A percentile compares a stretch with the other conserved stretches of the same genome.
Evolutionary conservation across 257 asterid species (phyloP).

Genomic region (Solanum chiquidenum): DNA sequence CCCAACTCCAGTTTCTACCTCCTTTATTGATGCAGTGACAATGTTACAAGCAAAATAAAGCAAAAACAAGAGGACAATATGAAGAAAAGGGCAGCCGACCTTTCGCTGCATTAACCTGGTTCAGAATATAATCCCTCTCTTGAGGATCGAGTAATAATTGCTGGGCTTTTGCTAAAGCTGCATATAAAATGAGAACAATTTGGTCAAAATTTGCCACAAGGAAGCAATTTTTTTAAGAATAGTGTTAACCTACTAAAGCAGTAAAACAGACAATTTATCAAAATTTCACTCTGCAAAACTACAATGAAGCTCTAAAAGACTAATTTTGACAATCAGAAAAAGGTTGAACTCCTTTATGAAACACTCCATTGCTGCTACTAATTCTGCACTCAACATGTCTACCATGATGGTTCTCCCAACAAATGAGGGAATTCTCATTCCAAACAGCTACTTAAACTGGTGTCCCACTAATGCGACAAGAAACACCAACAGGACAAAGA

Average conservation of each 20-base stretch:
- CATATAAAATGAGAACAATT: background rate
- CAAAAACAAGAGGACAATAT: background rate
- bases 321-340: background rate
- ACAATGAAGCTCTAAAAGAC: background rate
- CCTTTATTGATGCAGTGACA: background rate
- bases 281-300: background rate
- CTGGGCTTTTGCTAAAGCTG: slow-evolving; percentile 97
- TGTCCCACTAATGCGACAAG: background rate
- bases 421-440: background rate
- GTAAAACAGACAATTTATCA: background rate
- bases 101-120: slow-evolving; percentile 86
- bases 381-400: background rate
- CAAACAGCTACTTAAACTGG: background rate
- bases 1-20: background rate
- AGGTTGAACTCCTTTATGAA: background rate
- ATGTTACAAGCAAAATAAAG: background rate
- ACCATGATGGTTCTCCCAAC: background rate
- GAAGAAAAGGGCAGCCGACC: slow-evolving; percentile 25
- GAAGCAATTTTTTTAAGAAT: background rate
- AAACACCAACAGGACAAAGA: background rate
- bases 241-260: background rate
- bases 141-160: slow-evolving; percentile 71
- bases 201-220: background rate
- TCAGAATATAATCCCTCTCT: slow-evolving; percentile 88
- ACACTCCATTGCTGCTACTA: background rate